Evolutionary conservation across 1,139 yeast species (phyloP).

Genomic region (Blastobotrys elegans): DNA sequence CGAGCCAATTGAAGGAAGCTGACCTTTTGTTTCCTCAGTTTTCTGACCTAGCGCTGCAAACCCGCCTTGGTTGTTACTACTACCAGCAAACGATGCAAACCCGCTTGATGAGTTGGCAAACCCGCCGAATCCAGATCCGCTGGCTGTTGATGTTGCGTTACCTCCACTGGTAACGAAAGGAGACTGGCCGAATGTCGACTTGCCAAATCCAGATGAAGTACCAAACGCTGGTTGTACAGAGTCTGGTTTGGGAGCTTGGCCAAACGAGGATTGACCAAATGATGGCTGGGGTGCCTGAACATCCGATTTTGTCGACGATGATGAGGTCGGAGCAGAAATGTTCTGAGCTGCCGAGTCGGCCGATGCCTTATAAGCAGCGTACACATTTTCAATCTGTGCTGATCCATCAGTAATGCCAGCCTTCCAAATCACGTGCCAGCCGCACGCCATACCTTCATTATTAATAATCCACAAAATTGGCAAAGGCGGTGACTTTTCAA

Average conservation of each 20-base stretch:
- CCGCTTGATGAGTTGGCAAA: background rate
- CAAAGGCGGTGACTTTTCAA: slow-evolving; percentile 49
- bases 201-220: background rate
- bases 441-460: slow-evolving; percentile 54
- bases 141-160: background rate
- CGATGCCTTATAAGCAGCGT: slow-evolving; percentile 2
- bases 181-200: background rate
- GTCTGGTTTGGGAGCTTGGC: slow-evolving; percentile 4
- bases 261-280: slow-evolving; percentile 13
- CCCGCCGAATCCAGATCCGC: background rate
- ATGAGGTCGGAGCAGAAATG: background rate
- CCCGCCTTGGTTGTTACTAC: background rate
- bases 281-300: slow-evolving; percentile 1
- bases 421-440: slow-evolving; percentile 55
- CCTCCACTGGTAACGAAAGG: background rate
- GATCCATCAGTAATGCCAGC: background rate
- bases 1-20: background rate
- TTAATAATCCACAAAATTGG: slow-evolving; percentile 63
- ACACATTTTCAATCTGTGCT: slow-evolving; percentile 3
- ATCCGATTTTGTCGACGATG: background rate
- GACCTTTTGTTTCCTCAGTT: background rate
- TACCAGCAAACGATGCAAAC: background rate
- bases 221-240: slow-evolving; percentile 9
- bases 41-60: background rate
- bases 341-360: background rate